Base-by-base conservation (phyloP, 1,139 yeast genomes). In the Lodderomyces jiufengensis region DNA sequence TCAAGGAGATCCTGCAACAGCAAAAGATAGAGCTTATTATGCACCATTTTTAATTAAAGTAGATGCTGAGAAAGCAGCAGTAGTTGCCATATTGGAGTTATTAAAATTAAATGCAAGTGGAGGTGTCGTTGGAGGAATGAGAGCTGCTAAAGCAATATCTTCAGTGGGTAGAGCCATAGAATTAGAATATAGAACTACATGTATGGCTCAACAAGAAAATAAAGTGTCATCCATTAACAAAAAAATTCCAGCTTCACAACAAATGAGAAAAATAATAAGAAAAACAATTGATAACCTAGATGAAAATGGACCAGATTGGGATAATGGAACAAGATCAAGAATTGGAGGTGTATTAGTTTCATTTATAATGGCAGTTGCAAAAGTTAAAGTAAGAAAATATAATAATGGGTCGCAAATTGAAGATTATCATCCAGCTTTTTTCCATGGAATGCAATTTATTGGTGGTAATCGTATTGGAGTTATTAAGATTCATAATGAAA, bases 361-460 rank as follows among this genome's bases (percentile, higher is more conserved):
- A 1, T 68, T 83, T 47, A 62, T 92, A 38, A 68, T 92, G 53
- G 84, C 85, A 49, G 87, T 84, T 21, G 95, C 97, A 4, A 82
- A 79, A 49, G 84, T 92, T 7, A 73, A 78, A 11, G 95, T 88
- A 2, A 66, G 66, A 36, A 96, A 88, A 33, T 70, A 63, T 1
- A 85, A 86, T 10, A 27, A 29, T n/a, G 27, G 26, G 6, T 4
- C 15, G 14, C 56, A 58, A 2, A 82, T 84, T 16, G 61, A 63
- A 29, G 95, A 92, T 23, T 67, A 73, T 32, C 92, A 88, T 8
- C 97, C 97, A 1, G 98, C 97, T 1, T 84, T 94, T 55, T 83
- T 80, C 45, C 97, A 92, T 54, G 76, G 87, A 3, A 88, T 85
- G 57, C 95, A 86, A 55, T 87, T 81, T 51, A 73, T 77, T 37